Conservation (phyloP, 176 grass and related monocot species). For the Oropetium thomaeum region DNA sequence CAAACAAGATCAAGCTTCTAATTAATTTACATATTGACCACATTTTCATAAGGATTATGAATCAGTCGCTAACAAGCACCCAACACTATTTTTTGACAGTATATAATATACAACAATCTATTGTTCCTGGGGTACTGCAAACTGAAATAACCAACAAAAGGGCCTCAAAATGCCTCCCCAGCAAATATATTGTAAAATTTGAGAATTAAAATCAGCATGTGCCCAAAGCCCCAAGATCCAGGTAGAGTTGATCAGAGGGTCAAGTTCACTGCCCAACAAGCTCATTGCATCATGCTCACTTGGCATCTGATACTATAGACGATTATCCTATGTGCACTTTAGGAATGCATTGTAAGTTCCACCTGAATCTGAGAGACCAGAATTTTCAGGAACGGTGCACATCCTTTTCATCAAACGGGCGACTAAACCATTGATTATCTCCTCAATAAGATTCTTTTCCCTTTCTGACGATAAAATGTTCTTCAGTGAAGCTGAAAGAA, state of each 20-base stretch:
- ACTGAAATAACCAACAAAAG: slow-evolving; percentile 14
- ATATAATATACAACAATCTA: not conserved
- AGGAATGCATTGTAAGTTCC: slow-evolving; percentile 5
- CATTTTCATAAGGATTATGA: not conserved
- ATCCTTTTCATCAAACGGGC: slow-evolving; percentile 85
- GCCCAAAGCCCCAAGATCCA: not conserved
- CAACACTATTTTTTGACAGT: not conserved
- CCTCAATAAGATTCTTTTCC: slow-evolving; percentile 62
- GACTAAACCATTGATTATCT: slow-evolving; percentile 72
- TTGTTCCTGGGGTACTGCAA: not conserved
- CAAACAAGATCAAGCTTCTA: not conserved
- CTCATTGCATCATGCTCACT: not conserved
- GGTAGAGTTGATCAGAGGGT: not conserved
- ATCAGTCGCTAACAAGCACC: not conserved
- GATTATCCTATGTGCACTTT: not conserved
- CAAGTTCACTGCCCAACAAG: not conserved
- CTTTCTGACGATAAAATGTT: slow-evolving; percentile 64
- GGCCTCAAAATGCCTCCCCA: not conserved
- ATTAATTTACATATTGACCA: not conserved
- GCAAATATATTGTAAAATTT: slow-evolving; percentile 10
- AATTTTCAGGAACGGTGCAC: slow-evolving; percentile 53
- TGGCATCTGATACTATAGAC: slow-evolving; percentile 7
- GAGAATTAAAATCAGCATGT: slow-evolving; percentile 5
- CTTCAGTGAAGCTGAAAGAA: slow-evolving; percentile 72
- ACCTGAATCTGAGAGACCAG: slow-evolving; percentile 50